Conservation (phyloP, 305 asterid species). For the Salvia sclarea region DNA sequence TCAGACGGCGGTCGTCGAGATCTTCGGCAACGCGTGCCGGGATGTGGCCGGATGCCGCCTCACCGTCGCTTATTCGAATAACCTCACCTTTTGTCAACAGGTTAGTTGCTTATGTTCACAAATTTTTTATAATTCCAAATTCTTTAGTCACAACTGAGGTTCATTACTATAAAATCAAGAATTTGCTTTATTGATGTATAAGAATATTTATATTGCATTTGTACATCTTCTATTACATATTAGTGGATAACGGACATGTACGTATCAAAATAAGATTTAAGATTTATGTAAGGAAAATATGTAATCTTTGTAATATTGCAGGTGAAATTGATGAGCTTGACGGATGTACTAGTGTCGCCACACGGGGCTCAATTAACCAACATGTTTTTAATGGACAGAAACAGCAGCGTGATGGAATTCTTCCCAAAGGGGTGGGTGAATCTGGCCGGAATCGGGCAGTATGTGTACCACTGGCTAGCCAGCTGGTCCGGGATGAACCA, state of each 20-base stretch:
- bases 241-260: too few species aligned
- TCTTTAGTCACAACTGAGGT: too few species aligned
- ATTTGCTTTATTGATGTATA: too few species aligned
- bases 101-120: conserved; percentile 27
- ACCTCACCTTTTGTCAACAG: conserved; percentile 72
- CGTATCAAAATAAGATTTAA: too few species aligned
- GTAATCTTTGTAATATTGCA: conserved; percentile 12
- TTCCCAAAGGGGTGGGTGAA: conserved; percentile 81
- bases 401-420: conserved; percentile 71
- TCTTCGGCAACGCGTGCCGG: conserved; percentile 51
- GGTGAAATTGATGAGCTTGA: conserved; percentile 63
- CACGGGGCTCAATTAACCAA: conserved; percentile 77
- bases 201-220: too few species aligned
- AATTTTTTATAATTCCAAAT: too few species aligned
- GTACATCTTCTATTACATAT: too few species aligned
- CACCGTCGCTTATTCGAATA: conserved; percentile 54
- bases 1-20: conserved; percentile 47
- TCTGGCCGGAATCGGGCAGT: conserved; percentile 74
- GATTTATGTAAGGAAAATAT: too few species aligned
- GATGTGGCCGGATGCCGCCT: conserved; percentile 49
- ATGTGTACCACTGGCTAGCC: conserved; percentile 71
- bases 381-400: conserved; percentile 68
- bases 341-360: conserved; percentile 65
- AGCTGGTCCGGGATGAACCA: conserved; percentile 77
- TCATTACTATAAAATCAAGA: too few species aligned